Evolutionary conservation across 2,329 filamentous ascomycete species (phyloP).

Genomic region (Capronia americana): DNA sequence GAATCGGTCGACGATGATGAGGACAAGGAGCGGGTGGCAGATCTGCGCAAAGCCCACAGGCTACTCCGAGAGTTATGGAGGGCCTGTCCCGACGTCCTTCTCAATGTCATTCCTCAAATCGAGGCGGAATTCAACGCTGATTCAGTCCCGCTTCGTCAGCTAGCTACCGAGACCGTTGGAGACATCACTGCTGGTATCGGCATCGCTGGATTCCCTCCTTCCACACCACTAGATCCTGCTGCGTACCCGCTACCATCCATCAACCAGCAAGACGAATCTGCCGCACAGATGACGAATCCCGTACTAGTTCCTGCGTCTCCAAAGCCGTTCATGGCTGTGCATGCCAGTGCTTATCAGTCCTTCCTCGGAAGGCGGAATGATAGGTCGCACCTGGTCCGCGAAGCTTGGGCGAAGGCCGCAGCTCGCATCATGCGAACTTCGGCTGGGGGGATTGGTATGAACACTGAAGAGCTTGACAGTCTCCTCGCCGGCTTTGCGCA

Average conservation of each 20-base stretch:
- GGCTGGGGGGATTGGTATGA: constrained; percentile 86
- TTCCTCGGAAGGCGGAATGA: constrained; percentile 87
- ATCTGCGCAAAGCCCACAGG: constrained; percentile 86
- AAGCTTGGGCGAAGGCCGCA: constrained; percentile 82
- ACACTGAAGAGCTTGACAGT: constrained; percentile 77
- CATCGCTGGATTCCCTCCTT: constrained; percentile 80
- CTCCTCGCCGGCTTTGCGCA: constrained; percentile 77
- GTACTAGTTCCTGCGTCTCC: constrained; percentile 84
- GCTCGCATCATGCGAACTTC: constrained; percentile 90
- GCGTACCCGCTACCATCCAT: constrained; percentile 74
- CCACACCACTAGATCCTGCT: constrained; percentile 75
- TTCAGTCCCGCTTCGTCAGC: constrained; percentile 80
- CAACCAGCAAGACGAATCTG: constrained; percentile 66
- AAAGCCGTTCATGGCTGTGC: constrained; percentile 85
- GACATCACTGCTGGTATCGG: constrained; percentile 95
- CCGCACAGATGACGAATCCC: constrained; percentile 58
- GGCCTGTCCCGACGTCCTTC: constrained; percentile 83
- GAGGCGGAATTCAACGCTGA: constrained; percentile 92
- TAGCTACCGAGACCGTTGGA: constrained; percentile 92
- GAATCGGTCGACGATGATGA: constrained; percentile 69
- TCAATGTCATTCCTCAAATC: constrained; percentile 91
- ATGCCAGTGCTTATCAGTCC: constrained; percentile 77
- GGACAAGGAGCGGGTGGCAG: constrained; percentile 82
- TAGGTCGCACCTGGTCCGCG: constrained; percentile 80
- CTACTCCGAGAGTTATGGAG: constrained; percentile 93